Evolutionary conservation across 805 yeast species (phyloP).

Genomic region (Sungouiella blattae): DNA sequence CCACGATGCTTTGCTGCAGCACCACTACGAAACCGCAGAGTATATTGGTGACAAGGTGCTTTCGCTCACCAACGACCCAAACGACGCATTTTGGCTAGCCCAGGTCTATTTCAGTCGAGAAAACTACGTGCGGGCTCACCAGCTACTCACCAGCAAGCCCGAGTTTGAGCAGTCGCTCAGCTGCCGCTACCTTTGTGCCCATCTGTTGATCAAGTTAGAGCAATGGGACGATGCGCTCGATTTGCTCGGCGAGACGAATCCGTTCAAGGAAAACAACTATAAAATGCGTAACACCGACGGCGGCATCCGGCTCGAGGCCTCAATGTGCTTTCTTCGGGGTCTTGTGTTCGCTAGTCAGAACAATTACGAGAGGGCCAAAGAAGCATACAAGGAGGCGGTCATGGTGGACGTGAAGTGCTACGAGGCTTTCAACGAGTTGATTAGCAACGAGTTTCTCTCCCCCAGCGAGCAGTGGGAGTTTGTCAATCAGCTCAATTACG

Average conservation of each 20-base stretch:
- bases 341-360: conserved; percentile 77
- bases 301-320: conserved; percentile 82
- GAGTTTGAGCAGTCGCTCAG: conserved; percentile 60
- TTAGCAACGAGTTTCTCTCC: conserved; percentile 67
- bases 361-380: conserved; percentile 81
- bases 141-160: conserved; percentile 53
- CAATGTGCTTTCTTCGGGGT: conserved; percentile 83
- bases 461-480: conserved; percentile 89
- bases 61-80: conserved; percentile 78
- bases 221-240: conserved; percentile 88
- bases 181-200: conserved; percentile 78
- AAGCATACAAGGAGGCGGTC: conserved; percentile 82
- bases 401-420: conserved; percentile 85
- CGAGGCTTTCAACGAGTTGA: conserved; percentile 84
- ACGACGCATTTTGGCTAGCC: conserved; percentile 95
- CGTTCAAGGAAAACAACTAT: conserved; percentile 49
- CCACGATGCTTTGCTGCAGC: conserved; percentile 89
- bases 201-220: conserved; percentile 67
- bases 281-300: conserved; percentile 60
- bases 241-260: conserved; percentile 77
- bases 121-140: conserved; percentile 74
- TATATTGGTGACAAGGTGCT: conserved; percentile 89
- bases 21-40: conserved; percentile 85
- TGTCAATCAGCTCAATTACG: conserved; percentile 58
- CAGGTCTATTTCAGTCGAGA: conserved; percentile 81